phyloP scores from a whole-genome alignment of 257 asterid species.

The Solanum paucissectum region DNA sequence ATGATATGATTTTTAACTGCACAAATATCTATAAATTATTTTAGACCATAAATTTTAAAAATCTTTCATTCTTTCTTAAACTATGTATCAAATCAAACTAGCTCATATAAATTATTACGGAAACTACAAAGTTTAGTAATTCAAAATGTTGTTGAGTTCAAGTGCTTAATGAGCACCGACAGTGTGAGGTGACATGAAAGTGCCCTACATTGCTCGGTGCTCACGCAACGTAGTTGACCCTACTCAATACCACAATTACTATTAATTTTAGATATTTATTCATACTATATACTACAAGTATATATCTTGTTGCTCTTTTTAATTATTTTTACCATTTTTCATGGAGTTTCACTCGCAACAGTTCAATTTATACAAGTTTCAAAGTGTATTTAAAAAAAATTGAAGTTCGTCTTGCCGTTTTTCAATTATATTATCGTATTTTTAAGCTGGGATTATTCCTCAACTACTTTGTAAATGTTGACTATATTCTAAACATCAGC shows the following conservation, averaged over 20 bases:
- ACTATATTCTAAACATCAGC: neutral
- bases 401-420: neutral
- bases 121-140: too few species aligned
- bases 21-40: too few species aligned
- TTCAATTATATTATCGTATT: neutral
- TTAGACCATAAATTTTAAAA: too few species aligned
- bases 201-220: neutral
- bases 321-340: neutral
- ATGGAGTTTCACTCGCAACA: neutral
- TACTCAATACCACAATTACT: neutral
- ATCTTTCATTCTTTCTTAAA: fast-evolving
- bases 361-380: neutral
- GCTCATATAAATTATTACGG: too few species aligned
- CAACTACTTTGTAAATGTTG: neutral
- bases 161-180: neutral
- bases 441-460: neutral
- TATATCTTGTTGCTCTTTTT: too few species aligned
- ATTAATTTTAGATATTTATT: neutral
- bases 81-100: too few species aligned
- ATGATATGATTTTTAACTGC: fast-evolving
- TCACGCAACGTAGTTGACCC: neutral
- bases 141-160: too few species aligned
- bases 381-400: neutral
- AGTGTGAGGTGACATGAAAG: neutral
- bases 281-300: neutral